phyloP scores from a whole-genome alignment of 2,329 filamentous ascomycete genomes.

The Alternaria sp. region DNA sequence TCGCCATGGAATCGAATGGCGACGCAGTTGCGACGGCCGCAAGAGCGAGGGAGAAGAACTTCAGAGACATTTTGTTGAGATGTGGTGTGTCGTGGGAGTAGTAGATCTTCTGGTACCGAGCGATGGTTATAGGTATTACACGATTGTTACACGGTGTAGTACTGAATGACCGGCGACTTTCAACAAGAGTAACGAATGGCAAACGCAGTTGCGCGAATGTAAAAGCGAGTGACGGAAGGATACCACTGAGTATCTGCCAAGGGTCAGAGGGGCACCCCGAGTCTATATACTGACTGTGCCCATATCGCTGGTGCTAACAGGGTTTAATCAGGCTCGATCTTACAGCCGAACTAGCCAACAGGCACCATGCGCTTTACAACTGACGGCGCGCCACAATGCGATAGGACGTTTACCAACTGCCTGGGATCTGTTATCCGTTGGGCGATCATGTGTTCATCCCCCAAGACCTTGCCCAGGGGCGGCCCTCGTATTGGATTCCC shows the following conservation, averaged over 20 bases:
- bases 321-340: conserved; percentile 3
- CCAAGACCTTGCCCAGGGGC: background rate
- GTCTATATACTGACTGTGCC: conserved; percentile 10
- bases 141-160: conserved; percentile 6
- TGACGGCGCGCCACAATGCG: background rate
- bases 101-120: background rate
- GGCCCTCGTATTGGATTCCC: background rate
- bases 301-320: conserved; percentile 2
- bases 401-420: background rate
- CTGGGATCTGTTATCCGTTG: conserved; percentile 1
- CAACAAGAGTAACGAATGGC: conserved; percentile 2
- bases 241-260: background rate
- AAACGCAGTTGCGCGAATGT: conserved; percentile 9
- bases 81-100: background rate
- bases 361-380: conserved; percentile 6
- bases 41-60: conserved; percentile 33
- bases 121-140: conserved; percentile 3
- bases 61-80: conserved; percentile 29
- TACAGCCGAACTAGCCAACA: conserved; percentile 4
- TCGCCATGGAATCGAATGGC: conserved; percentile 25
- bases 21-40: conserved; percentile 29
- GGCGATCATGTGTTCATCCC: conserved; percentile 1
- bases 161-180: conserved; percentile 11
- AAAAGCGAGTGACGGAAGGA: conserved; percentile 5
- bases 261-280: conserved; percentile 1